Conservation (phyloP, 352 stramenopile genomes). For the Phytophthora multivora region DNA sequence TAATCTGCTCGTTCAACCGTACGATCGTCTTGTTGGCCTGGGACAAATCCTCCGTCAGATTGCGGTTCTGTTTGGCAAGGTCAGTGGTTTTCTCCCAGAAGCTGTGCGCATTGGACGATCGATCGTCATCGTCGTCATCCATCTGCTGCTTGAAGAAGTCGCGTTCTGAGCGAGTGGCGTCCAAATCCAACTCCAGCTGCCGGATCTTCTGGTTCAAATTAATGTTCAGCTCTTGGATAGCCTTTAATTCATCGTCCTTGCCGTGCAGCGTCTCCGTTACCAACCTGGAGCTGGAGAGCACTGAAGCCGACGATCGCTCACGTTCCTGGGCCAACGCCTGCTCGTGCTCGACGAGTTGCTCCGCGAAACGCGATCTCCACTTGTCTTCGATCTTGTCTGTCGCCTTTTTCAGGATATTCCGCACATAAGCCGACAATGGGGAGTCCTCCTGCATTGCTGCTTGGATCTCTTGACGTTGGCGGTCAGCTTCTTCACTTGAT, state of each 20-base stretch:
- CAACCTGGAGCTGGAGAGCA: constrained; percentile 68
- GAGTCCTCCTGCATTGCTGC: constrained; percentile 59
- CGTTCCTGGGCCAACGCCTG: constrained; percentile 68
- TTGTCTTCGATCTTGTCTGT: constrained; percentile 86
- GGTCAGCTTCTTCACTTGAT: constrained; percentile 37
- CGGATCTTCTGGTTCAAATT: constrained; percentile 64
- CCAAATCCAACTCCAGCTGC: constrained; percentile 73
- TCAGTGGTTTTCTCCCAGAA: constrained; percentile 91
- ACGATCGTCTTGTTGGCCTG: constrained; percentile 64
- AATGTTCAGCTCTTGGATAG: constrained; percentile 68
- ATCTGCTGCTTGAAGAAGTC: constrained; percentile 76
- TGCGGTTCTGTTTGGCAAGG: constrained; percentile 79
- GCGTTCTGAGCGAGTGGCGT: constrained; percentile 65
- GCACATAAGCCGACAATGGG: constrained; percentile 76
- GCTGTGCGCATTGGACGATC: constrained; percentile 64
- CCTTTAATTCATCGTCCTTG: constrained; percentile 78
- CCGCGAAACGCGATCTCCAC: constrained; percentile 75
- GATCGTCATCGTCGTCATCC: constrained; percentile 75
- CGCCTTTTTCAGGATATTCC: constrained; percentile 72
- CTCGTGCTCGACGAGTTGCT: constrained; percentile 72
- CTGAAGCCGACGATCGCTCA: constrained; percentile 62
- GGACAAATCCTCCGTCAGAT: constrained; percentile 71
- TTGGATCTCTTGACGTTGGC: constrained; percentile 42
- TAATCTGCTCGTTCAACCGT: constrained; percentile 72
- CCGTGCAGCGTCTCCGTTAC: constrained; percentile 77